phyloP scores from a whole-genome alignment of 331 rosid genomes.

The Quercus tomentella region DNA sequence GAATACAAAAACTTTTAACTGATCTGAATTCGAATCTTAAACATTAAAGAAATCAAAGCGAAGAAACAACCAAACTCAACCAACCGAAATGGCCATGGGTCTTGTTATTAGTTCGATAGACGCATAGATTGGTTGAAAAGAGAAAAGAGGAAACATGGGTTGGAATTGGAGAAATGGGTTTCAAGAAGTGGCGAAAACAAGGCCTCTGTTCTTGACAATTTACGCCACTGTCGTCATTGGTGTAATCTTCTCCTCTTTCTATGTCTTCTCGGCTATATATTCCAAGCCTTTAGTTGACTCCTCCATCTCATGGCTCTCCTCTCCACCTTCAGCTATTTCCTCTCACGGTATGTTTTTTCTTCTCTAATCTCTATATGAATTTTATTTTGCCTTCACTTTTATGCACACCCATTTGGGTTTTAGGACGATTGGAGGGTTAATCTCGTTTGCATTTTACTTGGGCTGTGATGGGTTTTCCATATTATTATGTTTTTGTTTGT shows the following conservation, averaged over 20 bases:
- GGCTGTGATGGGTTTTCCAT: background rate
- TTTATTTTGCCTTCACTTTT: background rate
- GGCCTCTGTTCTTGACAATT: constrained; percentile 79
- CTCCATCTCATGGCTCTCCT: constrained; percentile 43
- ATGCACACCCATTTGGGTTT: constrained; percentile 12
- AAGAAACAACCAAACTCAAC: too few relatives aligned
- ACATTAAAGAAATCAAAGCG: too few relatives aligned
- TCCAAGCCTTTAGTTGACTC: constrained; percentile 39
- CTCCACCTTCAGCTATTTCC: constrained; percentile 23
- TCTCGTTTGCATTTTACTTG: background rate
- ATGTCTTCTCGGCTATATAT: constrained; percentile 80
- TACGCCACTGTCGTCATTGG: constrained; percentile 69
- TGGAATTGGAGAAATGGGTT: constrained; percentile 42
- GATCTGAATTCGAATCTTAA: too few relatives aligned
- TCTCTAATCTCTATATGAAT: background rate
- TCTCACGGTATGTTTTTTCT: constrained; percentile 34
- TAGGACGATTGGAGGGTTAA: background rate
- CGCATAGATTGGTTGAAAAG: background rate
- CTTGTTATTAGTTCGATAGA: background rate
- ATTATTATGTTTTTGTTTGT: too few relatives aligned
- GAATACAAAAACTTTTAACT: too few relatives aligned
- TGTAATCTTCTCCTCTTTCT: constrained; percentile 72
- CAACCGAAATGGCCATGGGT: too few relatives aligned
- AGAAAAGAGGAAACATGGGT: constrained; percentile 38
- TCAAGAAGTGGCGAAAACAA: constrained; percentile 56